Evolutionary conservation across 2,329 filamentous ascomycete species (phyloP).

Genomic region (Piedraia hortae): DNA sequence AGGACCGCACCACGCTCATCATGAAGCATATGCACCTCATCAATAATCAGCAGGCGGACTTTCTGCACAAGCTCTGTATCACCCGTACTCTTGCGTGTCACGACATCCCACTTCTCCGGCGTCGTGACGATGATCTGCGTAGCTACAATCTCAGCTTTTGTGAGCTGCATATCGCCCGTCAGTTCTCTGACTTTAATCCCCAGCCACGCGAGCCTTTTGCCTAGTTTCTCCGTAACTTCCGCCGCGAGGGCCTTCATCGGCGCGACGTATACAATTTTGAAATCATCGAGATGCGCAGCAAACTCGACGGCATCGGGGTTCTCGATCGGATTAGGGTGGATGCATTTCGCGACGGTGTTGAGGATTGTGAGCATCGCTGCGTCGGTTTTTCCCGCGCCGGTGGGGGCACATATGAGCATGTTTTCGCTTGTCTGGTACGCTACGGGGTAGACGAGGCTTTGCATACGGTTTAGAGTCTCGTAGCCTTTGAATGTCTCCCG

Average conservation of each 20-base stretch:
- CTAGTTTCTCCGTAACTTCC: slow-evolving; percentile 83
- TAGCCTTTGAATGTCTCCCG: slow-evolving; percentile 83
- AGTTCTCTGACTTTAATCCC: slow-evolving; percentile 78
- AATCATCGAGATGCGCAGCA: slow-evolving; percentile 55
- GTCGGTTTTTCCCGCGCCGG: slow-evolving; percentile 87
- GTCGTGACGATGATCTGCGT: slow-evolving; percentile 98
- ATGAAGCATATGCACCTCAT: slow-evolving; percentile 98
- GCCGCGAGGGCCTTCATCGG: slow-evolving; percentile 97
- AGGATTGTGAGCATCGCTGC: slow-evolving; percentile 91
- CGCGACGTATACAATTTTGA: slow-evolving; percentile 96
- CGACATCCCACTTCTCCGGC: slow-evolving; percentile 97
- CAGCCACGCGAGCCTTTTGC: slow-evolving; percentile 77
- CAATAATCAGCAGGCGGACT: slow-evolving; percentile 82
- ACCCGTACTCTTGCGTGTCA: slow-evolving; percentile 86
- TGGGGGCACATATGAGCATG: slow-evolving; percentile 94
- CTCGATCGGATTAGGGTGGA: slow-evolving; percentile 52
- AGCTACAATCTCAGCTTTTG: slow-evolving; percentile 79
- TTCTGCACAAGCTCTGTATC: slow-evolving; percentile 96
- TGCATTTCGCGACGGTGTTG: slow-evolving; percentile 68
- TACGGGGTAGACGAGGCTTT: slow-evolving; percentile 83
- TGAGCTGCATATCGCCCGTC: slow-evolving; percentile 96
- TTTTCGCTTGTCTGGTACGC: slow-evolving; percentile 93
- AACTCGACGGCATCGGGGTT: slow-evolving; percentile 49
- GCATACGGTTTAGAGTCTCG: slow-evolving; percentile 86
- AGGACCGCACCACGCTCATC: slow-evolving; percentile 90